Conservation (phyloP, 306 rosid genomes). For the Pueraria montana region DNA sequence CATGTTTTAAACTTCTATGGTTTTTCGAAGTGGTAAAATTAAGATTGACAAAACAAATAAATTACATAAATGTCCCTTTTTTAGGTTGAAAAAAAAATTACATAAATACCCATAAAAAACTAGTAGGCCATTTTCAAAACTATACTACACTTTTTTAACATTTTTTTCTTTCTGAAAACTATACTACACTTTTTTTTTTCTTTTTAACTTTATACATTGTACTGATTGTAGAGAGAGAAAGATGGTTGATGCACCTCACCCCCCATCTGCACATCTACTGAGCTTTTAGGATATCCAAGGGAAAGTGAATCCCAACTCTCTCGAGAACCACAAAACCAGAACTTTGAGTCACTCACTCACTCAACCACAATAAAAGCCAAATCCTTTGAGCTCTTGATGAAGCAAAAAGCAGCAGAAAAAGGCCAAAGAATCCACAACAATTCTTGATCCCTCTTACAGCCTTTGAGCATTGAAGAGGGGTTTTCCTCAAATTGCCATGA, state of each 20-base stretch:
- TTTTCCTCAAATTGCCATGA: slow-evolving; percentile 54
- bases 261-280: slow-evolving; percentile 52
- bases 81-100: no score
- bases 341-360: slow-evolving; percentile 20
- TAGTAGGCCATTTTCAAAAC: background rate
- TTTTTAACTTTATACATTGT: slow-evolving; percentile 14
- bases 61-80: no score
- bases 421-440: slow-evolving; percentile 12
- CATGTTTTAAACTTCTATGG: no score
- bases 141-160: background rate
- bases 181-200: background rate
- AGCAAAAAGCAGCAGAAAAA: slow-evolving; percentile 32
- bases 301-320: slow-evolving; percentile 47
- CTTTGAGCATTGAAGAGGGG: slow-evolving; percentile 22
- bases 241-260: slow-evolving; percentile 4
- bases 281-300: slow-evolving; percentile 54
- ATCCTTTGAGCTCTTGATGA: slow-evolving; percentile 34
- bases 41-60: no score
- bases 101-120: no score
- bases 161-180: no score
- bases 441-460: background rate
- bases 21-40: no score
- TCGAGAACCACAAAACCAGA: slow-evolving; percentile 47
- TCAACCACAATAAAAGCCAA: slow-evolving; percentile 38
- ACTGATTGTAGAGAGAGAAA: slow-evolving; percentile 29